These are phyloP conservation scores for Eucalyptus grandis DNA, from an alignment of 345 rosid genomes.

Conservation along the genomic window DNA sequence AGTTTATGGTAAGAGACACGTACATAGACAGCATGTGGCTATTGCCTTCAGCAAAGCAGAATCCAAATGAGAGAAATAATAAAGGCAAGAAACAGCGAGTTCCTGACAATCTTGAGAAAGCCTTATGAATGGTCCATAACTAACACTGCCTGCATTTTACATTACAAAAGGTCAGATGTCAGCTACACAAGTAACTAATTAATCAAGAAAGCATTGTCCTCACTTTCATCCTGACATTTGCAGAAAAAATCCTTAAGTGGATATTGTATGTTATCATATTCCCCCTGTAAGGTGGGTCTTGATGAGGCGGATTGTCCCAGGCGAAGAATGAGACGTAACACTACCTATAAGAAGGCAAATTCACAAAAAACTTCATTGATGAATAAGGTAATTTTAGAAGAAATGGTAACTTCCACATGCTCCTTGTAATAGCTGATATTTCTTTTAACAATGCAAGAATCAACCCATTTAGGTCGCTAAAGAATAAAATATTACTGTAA, in stretches of 20 bases:
- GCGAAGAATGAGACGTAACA: constrained; percentile 52
- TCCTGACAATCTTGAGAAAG: constrained; percentile 64
- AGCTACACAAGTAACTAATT: neutral
- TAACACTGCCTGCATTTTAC: constrained; percentile 27
- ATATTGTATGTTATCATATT: constrained; percentile 37
- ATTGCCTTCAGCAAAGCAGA: constrained; percentile 41
- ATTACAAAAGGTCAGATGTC: neutral
- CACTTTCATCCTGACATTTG: constrained; percentile 41
- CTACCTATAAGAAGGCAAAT: constrained; percentile 26
- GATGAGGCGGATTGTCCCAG: constrained; percentile 47
- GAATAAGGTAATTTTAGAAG: neutral
- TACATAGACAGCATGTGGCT: constrained; percentile 61
- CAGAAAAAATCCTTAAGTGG: constrained; percentile 43
- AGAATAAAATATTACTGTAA: neutral
- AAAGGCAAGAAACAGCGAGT: constrained; percentile 48
- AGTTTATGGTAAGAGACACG: constrained; percentile 1
- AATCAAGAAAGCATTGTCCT: neutral
- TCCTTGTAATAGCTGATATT: neutral
- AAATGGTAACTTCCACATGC: neutral
- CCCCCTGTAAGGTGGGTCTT: constrained; percentile 25
- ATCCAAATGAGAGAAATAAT: constrained; percentile 49
- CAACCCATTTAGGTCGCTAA: neutral
- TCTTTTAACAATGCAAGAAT: neutral
- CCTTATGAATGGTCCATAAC: constrained; percentile 60
- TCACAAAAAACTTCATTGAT: neutral